Conservation (phyloP, 2,329 filamentous ascomycete genomes). For the Nannizziopsis barbatae region DNA sequence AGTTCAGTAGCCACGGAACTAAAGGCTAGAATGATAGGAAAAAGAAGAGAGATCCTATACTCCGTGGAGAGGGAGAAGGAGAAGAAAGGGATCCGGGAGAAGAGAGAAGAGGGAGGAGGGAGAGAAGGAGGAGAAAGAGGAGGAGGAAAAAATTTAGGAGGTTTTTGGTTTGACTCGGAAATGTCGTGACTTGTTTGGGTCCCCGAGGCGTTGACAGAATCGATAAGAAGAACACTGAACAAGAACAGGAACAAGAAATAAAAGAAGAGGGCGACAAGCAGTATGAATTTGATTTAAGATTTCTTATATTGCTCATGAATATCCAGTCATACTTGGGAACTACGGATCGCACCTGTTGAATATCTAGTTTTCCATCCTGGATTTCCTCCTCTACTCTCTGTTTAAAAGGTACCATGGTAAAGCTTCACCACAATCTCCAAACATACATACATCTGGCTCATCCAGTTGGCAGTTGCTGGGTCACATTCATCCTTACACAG, state of each 20-base stretch:
- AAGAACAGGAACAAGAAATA: too few relatives aligned
- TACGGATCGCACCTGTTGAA: too few relatives aligned
- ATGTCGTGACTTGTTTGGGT: conserved; percentile 3
- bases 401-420: too few relatives aligned
- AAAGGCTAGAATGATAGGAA: background rate
- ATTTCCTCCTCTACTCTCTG: too few relatives aligned
- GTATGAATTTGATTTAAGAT: too few relatives aligned
- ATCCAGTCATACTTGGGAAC: too few relatives aligned
- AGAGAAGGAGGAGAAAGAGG: conserved; percentile 11
- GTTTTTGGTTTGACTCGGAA: conserved; percentile 15
- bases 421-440: too few relatives aligned
- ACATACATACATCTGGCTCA: too few relatives aligned
- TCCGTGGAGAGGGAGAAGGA: background rate
- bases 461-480: too few relatives aligned
- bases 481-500: too few relatives aligned
- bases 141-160: conserved; percentile 15
- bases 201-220: background rate
- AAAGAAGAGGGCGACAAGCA: background rate
- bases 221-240: background rate
- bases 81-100: background rate
- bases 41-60: background rate
- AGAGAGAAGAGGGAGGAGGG: conserved; percentile 2
- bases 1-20: background rate
- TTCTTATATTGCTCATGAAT: too few relatives aligned
- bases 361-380: too few relatives aligned